Evolutionary conservation across 148 eudicot genomes (phyloP), one percentile per base, ranked within the genome.

Genomic region (Rhododendron ovatum): DNA sequence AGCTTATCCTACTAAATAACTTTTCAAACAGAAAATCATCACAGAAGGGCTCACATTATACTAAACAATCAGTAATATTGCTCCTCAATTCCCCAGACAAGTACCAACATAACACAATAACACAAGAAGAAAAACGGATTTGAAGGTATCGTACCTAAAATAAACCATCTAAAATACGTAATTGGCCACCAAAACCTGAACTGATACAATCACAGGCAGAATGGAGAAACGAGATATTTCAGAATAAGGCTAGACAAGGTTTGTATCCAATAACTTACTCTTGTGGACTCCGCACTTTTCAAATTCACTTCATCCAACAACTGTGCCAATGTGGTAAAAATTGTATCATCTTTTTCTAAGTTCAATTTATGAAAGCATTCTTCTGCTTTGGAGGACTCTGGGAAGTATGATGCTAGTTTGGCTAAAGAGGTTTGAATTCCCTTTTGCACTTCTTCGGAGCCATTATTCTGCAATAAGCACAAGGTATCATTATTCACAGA

Each of bases 341-440:
- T 81, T 59, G 24, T 33, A 80, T 74, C 48, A 87, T 94, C 98
- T 86, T 93, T 91, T 50, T 89, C 35, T 84, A 37, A 80, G 73
- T 92, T 82, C 86, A 97, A 88, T 87, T 86, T 87, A 87, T 80
- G 82, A 88, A 94, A 93, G 85, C 89, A 89, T 82, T 92, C 94
- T 89, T 94, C 92, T 82, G 92, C 94, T 90, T 95, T 92, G 79
- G 83, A 85, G 85, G 95, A 88, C 91, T 91, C 93, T 59, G 91
- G 92, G 88, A 94, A 97, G 78, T 87, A 88, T 82, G 91, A 88
- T 37, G 98, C 91, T 92, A 97, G 91, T 83, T 91, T 93, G 48
- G 84, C 82, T 82, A 93, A 82, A 78, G 89, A 84, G 35, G 84
- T 76, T 87, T 87, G 90, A 71, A 93, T 87, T 84, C 90, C 91